Conservation (phyloP, 225 moss, liverwort and hornwort species). For the Thuidium tamariscinum region DNA sequence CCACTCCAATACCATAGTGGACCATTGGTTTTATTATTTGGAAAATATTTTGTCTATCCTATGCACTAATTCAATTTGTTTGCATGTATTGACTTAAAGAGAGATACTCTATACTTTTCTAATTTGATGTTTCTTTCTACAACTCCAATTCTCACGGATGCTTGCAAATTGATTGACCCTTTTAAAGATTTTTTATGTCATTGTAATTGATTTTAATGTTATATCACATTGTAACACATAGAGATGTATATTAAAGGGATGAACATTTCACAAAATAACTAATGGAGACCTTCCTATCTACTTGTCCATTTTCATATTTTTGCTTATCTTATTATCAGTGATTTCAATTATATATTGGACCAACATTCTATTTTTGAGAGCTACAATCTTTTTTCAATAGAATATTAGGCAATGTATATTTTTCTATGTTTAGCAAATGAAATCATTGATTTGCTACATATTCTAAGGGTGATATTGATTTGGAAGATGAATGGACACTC, state of each 20-base stretch:
- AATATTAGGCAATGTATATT: not conserved
- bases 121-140: not conserved
- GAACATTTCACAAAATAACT: too few relatives aligned
- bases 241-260: not conserved
- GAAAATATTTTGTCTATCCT: not conserved
- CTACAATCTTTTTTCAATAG: not conserved
- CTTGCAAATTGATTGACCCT: not conserved
- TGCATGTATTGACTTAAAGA: not conserved
- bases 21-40: not conserved
- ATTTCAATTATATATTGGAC: too few relatives aligned
- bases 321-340: too few relatives aligned
- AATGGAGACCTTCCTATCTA: not conserved
- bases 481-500: accelerated
- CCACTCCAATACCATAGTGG: not conserved
- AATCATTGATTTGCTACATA: not conserved
- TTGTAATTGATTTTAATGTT: not conserved
- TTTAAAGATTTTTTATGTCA: not conserved
- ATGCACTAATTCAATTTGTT: too few relatives aligned
- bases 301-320: not conserved
- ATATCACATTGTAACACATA: not conserved
- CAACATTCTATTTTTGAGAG: accelerated
- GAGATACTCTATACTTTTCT: not conserved
- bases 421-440: accelerated
- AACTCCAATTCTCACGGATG: not conserved
- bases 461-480: not conserved